A percentile compares a stretch with the other conserved stretches of the same genome.
Evolutionary conservation across 139 green algal genomes (phyloP).

Genomic region (Edaphochlamys debaryana): DNA sequence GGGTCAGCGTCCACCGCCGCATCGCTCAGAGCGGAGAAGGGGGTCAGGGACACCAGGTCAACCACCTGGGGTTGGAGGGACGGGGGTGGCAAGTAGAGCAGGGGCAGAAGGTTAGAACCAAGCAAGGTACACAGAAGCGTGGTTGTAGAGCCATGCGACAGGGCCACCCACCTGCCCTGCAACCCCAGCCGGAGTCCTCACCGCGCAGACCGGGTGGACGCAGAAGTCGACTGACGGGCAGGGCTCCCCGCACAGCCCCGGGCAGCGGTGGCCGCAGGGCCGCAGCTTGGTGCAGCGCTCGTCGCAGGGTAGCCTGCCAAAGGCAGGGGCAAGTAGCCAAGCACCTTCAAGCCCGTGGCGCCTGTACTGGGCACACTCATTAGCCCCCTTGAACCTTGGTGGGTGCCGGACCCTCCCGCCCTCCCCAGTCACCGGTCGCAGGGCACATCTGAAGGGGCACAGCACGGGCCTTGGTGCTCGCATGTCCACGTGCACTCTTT

Average conservation of each 20-base stretch:
- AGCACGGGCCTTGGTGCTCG: conserved; percentile 64
- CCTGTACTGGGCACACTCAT: too few species aligned
- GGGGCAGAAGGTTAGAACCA: too few species aligned
- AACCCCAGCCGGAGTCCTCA: too few species aligned
- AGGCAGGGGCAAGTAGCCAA: background rate
- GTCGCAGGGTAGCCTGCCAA: conserved; percentile 72
- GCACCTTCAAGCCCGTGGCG: too few species aligned
- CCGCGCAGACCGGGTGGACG: conserved; percentile 27
- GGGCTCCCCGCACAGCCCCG: conserved; percentile 34
- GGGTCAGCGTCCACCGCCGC: conserved; percentile 62
- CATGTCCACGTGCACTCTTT: conserved; percentile 76
- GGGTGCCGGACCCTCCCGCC: too few species aligned
- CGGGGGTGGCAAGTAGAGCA: too few species aligned
- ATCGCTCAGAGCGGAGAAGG: conserved; percentile 52
- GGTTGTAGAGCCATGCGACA: too few species aligned
- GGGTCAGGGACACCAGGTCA: conserved; percentile 60
- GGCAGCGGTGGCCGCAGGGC: conserved; percentile 38
- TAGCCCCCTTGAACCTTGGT: too few species aligned
- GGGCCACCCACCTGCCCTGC: too few species aligned
- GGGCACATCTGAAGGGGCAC: conserved; percentile 71
- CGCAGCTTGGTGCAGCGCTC: conserved; percentile 51
- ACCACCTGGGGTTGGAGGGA: too few species aligned
- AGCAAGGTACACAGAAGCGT: too few species aligned
- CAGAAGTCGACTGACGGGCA: conserved; percentile 17
- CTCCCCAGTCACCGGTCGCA: conserved; percentile 70